Conservation (phyloP, 164 flowering plant genomes). For the Echeveria elegans region DNA sequence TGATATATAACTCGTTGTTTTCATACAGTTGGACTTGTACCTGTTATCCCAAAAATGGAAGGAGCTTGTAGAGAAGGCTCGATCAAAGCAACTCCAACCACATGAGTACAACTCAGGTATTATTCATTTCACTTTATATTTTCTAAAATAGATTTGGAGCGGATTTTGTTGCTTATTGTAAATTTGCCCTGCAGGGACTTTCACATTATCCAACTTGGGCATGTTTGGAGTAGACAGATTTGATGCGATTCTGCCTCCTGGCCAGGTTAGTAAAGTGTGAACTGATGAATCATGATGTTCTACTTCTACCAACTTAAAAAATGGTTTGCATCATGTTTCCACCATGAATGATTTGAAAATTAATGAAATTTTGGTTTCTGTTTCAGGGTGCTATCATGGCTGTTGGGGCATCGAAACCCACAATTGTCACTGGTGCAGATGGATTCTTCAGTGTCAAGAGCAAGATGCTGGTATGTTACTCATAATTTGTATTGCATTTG, state of each 20-base stretch:
- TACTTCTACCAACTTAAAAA: too few relatives aligned
- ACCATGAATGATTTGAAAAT: neutral
- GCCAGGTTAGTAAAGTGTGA: constrained; percentile 92
- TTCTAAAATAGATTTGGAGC: neutral
- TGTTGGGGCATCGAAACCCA: constrained; percentile 96
- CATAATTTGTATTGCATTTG: neutral
- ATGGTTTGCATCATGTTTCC: neutral
- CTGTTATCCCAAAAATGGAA: constrained; percentile 81
- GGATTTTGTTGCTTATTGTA: constrained; percentile 7
- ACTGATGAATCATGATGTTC: too few relatives aligned
- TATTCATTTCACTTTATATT: neutral
- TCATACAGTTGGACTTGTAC: constrained; percentile 69
- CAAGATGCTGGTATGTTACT: constrained; percentile 77
- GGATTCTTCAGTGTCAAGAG: constrained; percentile 88
- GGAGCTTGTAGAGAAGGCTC: constrained; percentile 75
- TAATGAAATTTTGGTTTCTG: constrained; percentile 9
- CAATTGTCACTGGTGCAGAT: constrained; percentile 66
- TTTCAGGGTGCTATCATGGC: constrained; percentile 95
- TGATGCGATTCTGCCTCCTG: constrained; percentile 98
- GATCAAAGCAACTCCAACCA: constrained; percentile 84
- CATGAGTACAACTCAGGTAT: constrained; percentile 85
- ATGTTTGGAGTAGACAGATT: constrained; percentile 99
- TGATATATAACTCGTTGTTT: neutral
- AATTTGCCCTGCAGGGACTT: constrained; percentile 52
- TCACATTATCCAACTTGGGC: constrained; percentile 90